Conservation (phyloP, 83 land plant genomes). For the Isoetes engelmannii region DNA sequence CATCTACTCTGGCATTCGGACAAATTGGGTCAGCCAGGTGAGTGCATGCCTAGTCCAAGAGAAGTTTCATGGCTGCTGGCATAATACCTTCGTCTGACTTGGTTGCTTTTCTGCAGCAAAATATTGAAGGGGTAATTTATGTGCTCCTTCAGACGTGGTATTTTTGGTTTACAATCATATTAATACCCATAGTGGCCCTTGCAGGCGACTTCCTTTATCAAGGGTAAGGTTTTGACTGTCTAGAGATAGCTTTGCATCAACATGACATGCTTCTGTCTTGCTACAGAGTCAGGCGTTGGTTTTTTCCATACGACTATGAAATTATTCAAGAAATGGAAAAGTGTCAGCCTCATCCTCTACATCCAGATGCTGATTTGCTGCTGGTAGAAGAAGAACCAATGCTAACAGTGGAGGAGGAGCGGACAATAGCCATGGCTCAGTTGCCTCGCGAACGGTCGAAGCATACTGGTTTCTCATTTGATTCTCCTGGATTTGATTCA, state of each 20-base stretch:
- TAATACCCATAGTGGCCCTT: slow-evolving; percentile 82
- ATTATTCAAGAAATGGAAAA: slow-evolving; percentile 66
- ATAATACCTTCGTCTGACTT: not conserved
- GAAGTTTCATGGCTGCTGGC: not conserved
- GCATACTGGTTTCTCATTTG: slow-evolving; percentile 97
- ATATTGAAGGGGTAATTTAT: slow-evolving; percentile 71
- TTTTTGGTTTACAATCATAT: slow-evolving; percentile 67
- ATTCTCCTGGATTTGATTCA: slow-evolving; percentile 96
- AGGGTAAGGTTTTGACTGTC: slow-evolving; percentile 48
- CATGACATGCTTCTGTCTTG: not conserved
- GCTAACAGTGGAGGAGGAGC: slow-evolving; percentile 55
- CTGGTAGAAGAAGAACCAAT: slow-evolving; percentile 40
- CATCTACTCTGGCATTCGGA: slow-evolving; percentile 72
- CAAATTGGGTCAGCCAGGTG: slow-evolving; percentile 63
- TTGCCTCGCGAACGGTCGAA: slow-evolving; percentile 76
- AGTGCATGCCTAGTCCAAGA: slow-evolving; percentile 5
- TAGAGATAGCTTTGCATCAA: not conserved
- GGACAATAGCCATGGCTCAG: slow-evolving; percentile 71
- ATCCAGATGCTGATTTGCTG: slow-evolving; percentile 30
- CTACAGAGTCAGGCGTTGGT: slow-evolving; percentile 85
- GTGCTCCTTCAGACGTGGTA: slow-evolving; percentile 81
- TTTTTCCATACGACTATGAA: slow-evolving; percentile 87
- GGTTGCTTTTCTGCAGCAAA: slow-evolving; percentile 51
- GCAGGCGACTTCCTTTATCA: slow-evolving; percentile 61
- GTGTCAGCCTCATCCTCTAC: slow-evolving; percentile 29